Conservation (phyloP, 495 filamentous ascomycete genomes). For the Glutinoglossum americanum region DNA sequence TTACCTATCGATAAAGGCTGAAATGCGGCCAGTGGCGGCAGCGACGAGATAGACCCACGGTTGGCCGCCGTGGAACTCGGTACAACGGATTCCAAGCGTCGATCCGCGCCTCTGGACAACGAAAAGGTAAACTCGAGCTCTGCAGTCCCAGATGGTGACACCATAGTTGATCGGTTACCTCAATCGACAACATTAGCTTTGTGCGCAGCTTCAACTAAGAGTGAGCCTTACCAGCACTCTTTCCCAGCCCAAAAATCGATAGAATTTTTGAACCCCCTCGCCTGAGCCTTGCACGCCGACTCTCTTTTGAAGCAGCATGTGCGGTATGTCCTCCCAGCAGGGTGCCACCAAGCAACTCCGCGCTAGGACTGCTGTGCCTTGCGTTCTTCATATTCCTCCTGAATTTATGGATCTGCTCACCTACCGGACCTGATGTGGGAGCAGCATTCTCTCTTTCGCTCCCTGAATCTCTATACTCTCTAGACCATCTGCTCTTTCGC, state of each 20-base stretch:
- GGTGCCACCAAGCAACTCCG: neutral
- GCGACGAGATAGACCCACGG: neutral
- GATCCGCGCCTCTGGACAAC: neutral
- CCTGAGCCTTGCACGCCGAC: slow-evolving; percentile 12
- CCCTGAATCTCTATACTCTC: neutral
- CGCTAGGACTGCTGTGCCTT: neutral
- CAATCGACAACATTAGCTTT: neutral
- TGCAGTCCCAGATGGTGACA: neutral
- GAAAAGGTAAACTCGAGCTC: neutral
- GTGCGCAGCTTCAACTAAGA: neutral
- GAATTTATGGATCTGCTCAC: neutral
- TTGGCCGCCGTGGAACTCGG: neutral
- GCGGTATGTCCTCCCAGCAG: slow-evolving; percentile 1
- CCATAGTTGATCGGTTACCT: neutral
- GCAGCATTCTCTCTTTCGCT: neutral
- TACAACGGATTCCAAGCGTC: neutral
- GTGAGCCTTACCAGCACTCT: slow-evolving; percentile 8
- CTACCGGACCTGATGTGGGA: neutral
- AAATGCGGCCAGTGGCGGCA: neutral
- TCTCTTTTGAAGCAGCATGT: slow-evolving; percentile 8
- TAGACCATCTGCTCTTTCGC: neutral
- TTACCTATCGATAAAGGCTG: neutral
- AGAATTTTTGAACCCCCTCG: slow-evolving; percentile 18
- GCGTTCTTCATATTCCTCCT: neutral
- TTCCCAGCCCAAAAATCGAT: slow-evolving; percentile 17